Evolutionary conservation across 805 yeast genomes (phyloP).

Genomic region (Schizosaccharomyces octosporus): DNA sequence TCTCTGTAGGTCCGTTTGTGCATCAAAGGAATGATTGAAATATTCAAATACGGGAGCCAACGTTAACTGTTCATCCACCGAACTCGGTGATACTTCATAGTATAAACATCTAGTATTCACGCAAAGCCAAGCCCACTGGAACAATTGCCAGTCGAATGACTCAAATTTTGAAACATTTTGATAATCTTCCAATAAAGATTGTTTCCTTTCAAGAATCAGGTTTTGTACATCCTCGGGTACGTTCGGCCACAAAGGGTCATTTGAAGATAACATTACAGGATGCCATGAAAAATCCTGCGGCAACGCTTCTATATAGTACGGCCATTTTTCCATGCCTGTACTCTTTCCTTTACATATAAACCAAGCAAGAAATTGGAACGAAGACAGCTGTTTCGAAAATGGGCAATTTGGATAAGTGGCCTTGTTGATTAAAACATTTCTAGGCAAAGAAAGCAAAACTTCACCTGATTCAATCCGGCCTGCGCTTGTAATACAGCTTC

Average conservation of each 20-base stretch:
- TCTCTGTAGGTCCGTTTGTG: neutral
- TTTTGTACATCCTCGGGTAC: neutral
- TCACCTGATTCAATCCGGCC: neutral
- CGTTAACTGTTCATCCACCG: neutral
- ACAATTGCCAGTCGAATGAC: neutral
- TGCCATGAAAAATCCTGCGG: neutral
- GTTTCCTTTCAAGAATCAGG: neutral
- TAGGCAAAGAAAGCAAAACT: neutral
- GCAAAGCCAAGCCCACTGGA: neutral
- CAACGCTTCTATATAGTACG: neutral
- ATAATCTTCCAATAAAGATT: neutral
- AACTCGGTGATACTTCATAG: neutral
- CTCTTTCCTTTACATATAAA: neutral
- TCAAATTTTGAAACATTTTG: neutral
- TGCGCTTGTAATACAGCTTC: neutral
- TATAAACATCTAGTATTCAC: constrained; percentile 1
- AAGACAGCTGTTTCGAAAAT: neutral
- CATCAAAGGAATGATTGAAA: neutral
- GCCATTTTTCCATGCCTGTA: neutral
- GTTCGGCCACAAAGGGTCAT: neutral
- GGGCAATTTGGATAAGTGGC: neutral
- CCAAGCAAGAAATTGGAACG: neutral
- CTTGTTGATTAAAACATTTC: neutral
- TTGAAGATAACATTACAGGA: neutral
- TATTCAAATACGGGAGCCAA: neutral